Conservation (phyloP, 2,329 filamentous ascomycete species). For the Drechslera avenae region DNA sequence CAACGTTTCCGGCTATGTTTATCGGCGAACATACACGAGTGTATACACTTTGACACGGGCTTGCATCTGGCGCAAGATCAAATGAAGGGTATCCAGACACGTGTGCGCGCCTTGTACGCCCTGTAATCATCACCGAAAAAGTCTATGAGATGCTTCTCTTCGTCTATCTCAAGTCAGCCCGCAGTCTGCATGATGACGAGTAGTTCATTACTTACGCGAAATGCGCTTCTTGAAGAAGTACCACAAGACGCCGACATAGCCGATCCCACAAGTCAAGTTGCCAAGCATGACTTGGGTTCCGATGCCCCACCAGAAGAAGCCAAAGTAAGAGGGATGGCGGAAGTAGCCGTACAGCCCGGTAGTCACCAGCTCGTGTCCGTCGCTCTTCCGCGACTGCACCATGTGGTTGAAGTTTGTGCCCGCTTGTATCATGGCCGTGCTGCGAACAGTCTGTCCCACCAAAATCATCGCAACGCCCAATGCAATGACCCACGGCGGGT, state of each 20-base stretch:
- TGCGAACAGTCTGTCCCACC: conserved; percentile 75
- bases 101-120: conserved; percentile 71
- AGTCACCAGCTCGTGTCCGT: conserved; percentile 81
- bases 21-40: no score
- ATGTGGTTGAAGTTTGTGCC: conserved; percentile 89
- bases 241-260: conserved; percentile 79
- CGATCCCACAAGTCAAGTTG: conserved; percentile 77
- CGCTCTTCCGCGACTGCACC: conserved; percentile 71
- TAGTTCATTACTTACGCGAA: conserved; percentile 54
- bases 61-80: background rate
- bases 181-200: background rate
- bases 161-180: conserved; percentile 55
- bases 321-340: conserved; percentile 93
- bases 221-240: conserved; percentile 81
- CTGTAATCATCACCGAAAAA: conserved; percentile 89
- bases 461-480: conserved; percentile 69
- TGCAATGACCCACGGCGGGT: conserved; percentile 45
- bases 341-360: conserved; percentile 76
- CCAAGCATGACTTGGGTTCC: conserved; percentile 90
- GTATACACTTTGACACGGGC: no score
- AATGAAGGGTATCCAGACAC: conserved; percentile 82
- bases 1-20: no score
- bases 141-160: conserved; percentile 75
- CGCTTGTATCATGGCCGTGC: conserved; percentile 85
- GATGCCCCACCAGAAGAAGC: conserved; percentile 98